Conservation (phyloP, 2,329 filamentous ascomycete genomes). For the Septoria linicola region DNA sequence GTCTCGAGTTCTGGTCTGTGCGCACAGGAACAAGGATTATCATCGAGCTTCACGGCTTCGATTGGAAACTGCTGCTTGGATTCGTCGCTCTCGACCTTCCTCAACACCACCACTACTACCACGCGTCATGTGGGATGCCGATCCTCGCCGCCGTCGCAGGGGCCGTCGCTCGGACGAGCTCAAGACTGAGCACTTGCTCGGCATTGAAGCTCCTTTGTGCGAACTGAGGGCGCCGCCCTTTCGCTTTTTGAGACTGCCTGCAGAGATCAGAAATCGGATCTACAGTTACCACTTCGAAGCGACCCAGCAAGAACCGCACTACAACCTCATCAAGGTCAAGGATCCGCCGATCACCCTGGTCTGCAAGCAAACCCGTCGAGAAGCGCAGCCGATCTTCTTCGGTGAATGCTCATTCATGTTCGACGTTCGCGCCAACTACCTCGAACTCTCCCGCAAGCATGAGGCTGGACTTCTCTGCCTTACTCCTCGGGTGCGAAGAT, state of each 20-base stretch:
- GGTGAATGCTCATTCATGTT: constrained; percentile 10
- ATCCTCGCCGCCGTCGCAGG: neutral
- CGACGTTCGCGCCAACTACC: constrained; percentile 10
- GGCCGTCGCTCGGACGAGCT: neutral
- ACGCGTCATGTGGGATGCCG: neutral
- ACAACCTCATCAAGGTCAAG: constrained; percentile 5
- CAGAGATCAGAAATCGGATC: constrained; percentile 40
- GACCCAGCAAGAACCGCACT: neutral
- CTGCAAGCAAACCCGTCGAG: constrained; percentile 5
- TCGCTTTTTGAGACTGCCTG: constrained; percentile 35
- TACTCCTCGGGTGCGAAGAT: neutral
- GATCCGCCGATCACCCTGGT: constrained; percentile 11
- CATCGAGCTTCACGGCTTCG: too few relatives aligned
- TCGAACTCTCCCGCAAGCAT: constrained; percentile 1
- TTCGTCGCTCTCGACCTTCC: neutral
- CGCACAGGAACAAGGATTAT: too few relatives aligned
- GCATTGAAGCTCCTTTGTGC: neutral
- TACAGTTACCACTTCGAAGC: constrained; percentile 7
- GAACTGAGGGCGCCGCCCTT: constrained; percentile 5
- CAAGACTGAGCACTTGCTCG: neutral
- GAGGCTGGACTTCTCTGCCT: constrained; percentile 5
- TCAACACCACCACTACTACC: neutral
- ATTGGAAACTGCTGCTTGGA: too few relatives aligned
- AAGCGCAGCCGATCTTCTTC: constrained; percentile 9
- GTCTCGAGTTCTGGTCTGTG: too few relatives aligned